Evolutionary conservation across 148 eudicot genomes (phyloP), one percentile per base, ranked within the genome.

Genomic region (Chenopodium berlandieri): DNA sequence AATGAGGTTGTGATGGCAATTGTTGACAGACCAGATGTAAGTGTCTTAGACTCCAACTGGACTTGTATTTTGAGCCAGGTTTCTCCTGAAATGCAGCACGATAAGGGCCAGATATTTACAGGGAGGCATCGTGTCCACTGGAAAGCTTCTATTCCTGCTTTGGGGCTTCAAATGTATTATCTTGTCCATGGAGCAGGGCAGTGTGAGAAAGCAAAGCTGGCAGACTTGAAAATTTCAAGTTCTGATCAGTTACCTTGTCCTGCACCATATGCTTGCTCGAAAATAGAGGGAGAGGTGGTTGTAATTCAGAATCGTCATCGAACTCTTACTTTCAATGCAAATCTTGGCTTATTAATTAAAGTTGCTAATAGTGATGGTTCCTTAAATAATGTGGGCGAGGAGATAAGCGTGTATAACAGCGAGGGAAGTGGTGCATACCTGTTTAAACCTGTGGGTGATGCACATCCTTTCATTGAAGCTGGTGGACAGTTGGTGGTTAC

Each of bases 31-130:
- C 88, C 95, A 31, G 99, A 92, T 88, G 92, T 97, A 25, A 90
- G 93, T 32, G 89, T 97, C 79, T 80, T 97, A 84, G 94, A 92
- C 84, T 90, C 97, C 40, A 97, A 97, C 85, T 97, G 99, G 99
- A 94, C 98, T 4, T 97, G 99, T 83, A 85, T 97, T 16, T 90
- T 91, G 84, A 94, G 97, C 89, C 99, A 97, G 85, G 85, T 91
- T 71, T 97, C 99, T 85, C 99, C 99, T 44, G 99, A 97, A 87
- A 71, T 92, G 82, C 91, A 90, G 80, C 97, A 94, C 80, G 88
- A 85, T 47, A 85, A 87, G 76, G 87, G 78, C 40, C 90, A 87
- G 31, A 63, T 87, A 48, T 97, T 92, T 83, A 91, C 98, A 25
- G 91, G 93, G 79, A 91, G 90, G 74, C 99, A 97, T 83, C 94